Percentiles rank a stretch among this genome's conserved stretches.
Conservation (phyloP, 371 early-diverging fungal species). For the Syncephalastrum sp. region DNA sequence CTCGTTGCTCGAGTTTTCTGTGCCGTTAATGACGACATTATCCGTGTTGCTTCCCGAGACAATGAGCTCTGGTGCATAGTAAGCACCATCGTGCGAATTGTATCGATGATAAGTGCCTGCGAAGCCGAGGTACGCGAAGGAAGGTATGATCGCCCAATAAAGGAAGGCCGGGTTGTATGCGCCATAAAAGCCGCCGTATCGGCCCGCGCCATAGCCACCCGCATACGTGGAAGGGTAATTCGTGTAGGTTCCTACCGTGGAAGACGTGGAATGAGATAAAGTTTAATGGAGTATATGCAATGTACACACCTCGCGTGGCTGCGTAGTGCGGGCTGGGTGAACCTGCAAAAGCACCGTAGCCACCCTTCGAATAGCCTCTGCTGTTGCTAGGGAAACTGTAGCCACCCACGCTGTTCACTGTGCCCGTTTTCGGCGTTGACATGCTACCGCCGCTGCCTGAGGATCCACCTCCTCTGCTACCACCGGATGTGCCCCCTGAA, state of each 20-base stretch:
- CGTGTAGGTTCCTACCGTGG: slow-evolving; percentile 24
- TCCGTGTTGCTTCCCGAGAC: slow-evolving; percentile 22
- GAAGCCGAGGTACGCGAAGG: slow-evolving; percentile 35
- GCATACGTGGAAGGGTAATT: slow-evolving; percentile 37
- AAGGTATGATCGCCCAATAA: slow-evolving; percentile 41
- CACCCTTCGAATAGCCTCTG: slow-evolving; percentile 29
- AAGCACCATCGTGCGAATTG: slow-evolving; percentile 37
- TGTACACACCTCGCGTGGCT: slow-evolving; percentile 29
- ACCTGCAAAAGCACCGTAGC: slow-evolving; percentile 28
- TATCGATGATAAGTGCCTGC: slow-evolving; percentile 38
- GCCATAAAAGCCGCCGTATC: slow-evolving; percentile 37
- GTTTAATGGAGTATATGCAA: background rate
- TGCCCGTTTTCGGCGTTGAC: slow-evolving; percentile 16
- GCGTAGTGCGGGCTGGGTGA: slow-evolving; percentile 19
- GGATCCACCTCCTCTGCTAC: slow-evolving; percentile 23
- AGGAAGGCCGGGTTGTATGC: slow-evolving; percentile 34
- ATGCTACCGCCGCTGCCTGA: slow-evolving; percentile 14
- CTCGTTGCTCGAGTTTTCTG: slow-evolving; percentile 29
- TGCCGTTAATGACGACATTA: slow-evolving; percentile 38
- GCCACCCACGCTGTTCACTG: slow-evolving; percentile 16
- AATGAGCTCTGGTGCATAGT: slow-evolving; percentile 44
- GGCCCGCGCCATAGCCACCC: slow-evolving; percentile 32
- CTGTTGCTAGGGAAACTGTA: slow-evolving; percentile 22
- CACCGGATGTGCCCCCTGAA: slow-evolving; percentile 6
- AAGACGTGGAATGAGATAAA: background rate